phyloP scores from a whole-genome alignment of 805 yeast genomes.

The Schwanniomyces occidentalis region DNA sequence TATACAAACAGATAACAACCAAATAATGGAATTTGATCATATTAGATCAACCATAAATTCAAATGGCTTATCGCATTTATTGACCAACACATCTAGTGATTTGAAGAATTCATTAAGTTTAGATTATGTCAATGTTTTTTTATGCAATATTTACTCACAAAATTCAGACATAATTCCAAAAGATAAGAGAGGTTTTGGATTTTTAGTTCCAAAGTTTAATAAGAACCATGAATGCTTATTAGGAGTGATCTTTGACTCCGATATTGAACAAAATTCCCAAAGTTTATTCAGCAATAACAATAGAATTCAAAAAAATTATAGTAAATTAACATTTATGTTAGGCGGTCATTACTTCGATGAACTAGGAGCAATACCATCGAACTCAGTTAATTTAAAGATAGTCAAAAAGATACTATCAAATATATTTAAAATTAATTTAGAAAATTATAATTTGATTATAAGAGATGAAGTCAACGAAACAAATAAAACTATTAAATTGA shows the following conservation, averaged over 20 bases:
- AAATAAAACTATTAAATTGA: slow-evolving; percentile 14
- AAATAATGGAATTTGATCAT: slow-evolving; percentile 45
- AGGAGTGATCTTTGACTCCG: slow-evolving; percentile 91
- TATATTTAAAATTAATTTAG: slow-evolving; percentile 24
- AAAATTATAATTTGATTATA: slow-evolving; percentile 20
- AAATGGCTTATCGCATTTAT: slow-evolving; percentile 33
- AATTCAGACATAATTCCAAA: slow-evolving; percentile 35
- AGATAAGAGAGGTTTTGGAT: slow-evolving; percentile 75
- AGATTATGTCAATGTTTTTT: slow-evolving; percentile 51
- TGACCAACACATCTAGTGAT: slow-evolving; percentile 15
- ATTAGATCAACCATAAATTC: slow-evolving; percentile 61
- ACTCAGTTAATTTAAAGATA: slow-evolving; percentile 23
- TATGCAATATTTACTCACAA: slow-evolving; percentile 65
- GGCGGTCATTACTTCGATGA: slow-evolving; percentile 68
- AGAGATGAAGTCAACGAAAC: slow-evolving; percentile 23
- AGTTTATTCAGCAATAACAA: slow-evolving; percentile 2
- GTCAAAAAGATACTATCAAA: slow-evolving; percentile 24
- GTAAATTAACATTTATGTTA: slow-evolving; percentile 84
- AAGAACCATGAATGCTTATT: slow-evolving; percentile 57
- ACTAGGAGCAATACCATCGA: slow-evolving; percentile 29
- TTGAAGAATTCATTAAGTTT: slow-evolving; percentile 22
- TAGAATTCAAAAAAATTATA: slow-evolving; percentile 35
- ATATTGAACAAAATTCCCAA: slow-evolving; percentile 49
- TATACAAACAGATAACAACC: slow-evolving; percentile 12
- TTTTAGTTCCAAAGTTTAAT: slow-evolving; percentile 65